Percentiles rank a stretch among this genome's conserved stretches.
Evolutionary conservation across 2,329 filamentous ascomycete species (phyloP).

Genomic region (Claviceps spartinae): DNA sequence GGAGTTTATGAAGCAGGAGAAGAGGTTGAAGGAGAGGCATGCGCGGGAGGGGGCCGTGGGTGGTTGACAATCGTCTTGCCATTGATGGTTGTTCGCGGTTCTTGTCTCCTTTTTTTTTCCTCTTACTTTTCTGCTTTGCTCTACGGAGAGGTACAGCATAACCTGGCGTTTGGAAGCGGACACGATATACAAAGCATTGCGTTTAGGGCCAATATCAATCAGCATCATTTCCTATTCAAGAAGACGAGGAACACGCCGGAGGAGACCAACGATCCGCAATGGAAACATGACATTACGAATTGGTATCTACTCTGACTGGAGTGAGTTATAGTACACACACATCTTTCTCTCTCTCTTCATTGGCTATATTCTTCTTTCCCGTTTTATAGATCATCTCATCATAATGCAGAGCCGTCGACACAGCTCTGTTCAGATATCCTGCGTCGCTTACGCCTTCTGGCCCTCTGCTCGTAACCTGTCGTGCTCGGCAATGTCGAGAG

Average conservation of each 20-base stretch:
- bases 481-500: constrained; percentile 84
- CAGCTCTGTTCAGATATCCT: neutral
- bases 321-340: neutral
- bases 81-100: neutral
- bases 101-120: neutral
- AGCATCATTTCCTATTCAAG: neutral
- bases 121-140: neutral
- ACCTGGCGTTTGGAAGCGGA: neutral
- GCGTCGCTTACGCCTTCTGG: constrained; percentile 3
- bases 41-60: constrained; percentile 37
- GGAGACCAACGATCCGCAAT: too few species aligned
- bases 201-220: neutral
- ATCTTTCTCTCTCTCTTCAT: neutral
- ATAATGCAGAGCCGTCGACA: neutral
- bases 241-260: too few species aligned
- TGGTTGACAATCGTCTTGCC: constrained; percentile 8
- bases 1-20: constrained; percentile 96
- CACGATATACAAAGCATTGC: neutral
- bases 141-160: neutral
- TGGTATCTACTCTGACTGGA: neutral
- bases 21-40: constrained; percentile 70
- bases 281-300: neutral
- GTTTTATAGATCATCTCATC: neutral
- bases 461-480: constrained; percentile 50
- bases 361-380: neutral